Evolutionary conservation across 2,329 filamentous ascomycete genomes (phyloP).

Genomic region (Ophiostoma ulmi): DNA sequence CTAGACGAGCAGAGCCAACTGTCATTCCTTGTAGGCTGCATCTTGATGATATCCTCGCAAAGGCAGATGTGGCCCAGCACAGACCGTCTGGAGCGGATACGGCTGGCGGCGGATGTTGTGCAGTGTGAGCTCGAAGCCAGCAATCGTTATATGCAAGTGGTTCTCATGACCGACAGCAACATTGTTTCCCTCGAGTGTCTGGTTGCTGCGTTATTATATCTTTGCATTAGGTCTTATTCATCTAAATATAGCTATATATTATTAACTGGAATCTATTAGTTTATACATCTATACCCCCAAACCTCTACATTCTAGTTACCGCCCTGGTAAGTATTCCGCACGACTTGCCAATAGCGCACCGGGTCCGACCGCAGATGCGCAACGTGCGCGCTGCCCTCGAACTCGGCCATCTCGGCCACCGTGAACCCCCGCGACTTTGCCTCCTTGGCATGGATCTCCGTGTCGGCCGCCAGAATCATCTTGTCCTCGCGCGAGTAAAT

Average conservation of each 20-base stretch:
- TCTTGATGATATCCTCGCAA: neutral
- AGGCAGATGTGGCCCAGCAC: neutral
- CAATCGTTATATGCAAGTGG: too few species aligned
- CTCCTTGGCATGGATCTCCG: constrained; percentile 45
- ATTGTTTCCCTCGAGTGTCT: too few species aligned
- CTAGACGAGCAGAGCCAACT: neutral
- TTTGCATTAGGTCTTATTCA: too few species aligned
- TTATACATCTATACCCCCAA: too few species aligned
- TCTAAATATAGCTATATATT: too few species aligned
- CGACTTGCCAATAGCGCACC: constrained; percentile 45
- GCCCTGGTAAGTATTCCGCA: constrained; percentile 4
- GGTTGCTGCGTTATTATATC: too few species aligned
- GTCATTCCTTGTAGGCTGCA: neutral
- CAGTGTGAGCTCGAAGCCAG: too few species aligned
- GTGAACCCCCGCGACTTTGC: constrained; percentile 39
- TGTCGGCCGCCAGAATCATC: constrained; percentile 43
- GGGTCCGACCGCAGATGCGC: constrained; percentile 44
- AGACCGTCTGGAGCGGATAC: neutral
- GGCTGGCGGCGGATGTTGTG: neutral
- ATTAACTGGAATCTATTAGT: too few species aligned
- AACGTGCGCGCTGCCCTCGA: constrained; percentile 47
- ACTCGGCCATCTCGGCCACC: constrained; percentile 42
- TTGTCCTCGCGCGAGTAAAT: constrained; percentile 47
- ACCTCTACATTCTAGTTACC: neutral
- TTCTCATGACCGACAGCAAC: too few species aligned